These are phyloP conservation scores for Exophiala xenobiotica DNA, from an alignment of 2,329 filamentous ascomycete species.

Conservation along the genomic window DNA sequence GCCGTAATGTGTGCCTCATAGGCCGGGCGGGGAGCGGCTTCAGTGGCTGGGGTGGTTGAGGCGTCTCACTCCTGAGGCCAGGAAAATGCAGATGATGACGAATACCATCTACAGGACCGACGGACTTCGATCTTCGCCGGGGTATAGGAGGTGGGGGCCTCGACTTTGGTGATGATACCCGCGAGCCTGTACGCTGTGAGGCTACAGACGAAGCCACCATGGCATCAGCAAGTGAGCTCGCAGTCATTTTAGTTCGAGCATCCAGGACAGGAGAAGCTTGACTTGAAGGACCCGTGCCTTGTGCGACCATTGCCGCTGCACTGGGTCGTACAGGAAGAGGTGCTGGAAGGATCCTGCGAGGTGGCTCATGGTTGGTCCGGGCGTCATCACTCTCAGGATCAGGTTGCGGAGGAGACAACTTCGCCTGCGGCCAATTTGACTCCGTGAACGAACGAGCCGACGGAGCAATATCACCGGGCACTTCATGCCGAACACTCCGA, in stretches of 20 bases:
- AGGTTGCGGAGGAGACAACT: conserved; percentile 18
- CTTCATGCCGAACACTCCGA: conserved; percentile 5
- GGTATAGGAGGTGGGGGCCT: conserved; percentile 39
- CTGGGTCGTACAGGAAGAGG: conserved; percentile 14
- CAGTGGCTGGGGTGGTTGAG: conserved; percentile 7
- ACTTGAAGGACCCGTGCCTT: conserved; percentile 6
- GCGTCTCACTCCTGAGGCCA: conserved; percentile 30
- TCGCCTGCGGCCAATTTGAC: conserved; percentile 9
- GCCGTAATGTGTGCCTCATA: conserved; percentile 45
- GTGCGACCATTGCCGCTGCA: conserved; percentile 17
- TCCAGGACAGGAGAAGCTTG: conserved; percentile 9
- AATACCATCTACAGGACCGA: conserved; percentile 34
- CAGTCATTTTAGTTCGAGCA: conserved; percentile 27
- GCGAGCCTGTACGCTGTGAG: conserved; percentile 42
- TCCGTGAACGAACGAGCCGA: conserved; percentile 4
- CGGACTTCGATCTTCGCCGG: conserved; percentile 40
- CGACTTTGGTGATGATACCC: conserved; percentile 39
- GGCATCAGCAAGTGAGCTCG: conserved; percentile 45
- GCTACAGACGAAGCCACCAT: conserved; percentile 50
- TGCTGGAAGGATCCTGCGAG: conserved; percentile 11
- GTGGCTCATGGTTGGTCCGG: neutral
- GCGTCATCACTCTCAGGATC: conserved; percentile 20
- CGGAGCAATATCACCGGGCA: conserved; percentile 4
- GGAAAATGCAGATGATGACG: conserved; percentile 32
- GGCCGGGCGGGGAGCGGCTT: conserved; percentile 20